A percentile compares a stretch with the other conserved stretches of the same genome.
phyloP scores from a whole-genome alignment of 805 yeast species.

The Lachancea thermotolerans region DNA sequence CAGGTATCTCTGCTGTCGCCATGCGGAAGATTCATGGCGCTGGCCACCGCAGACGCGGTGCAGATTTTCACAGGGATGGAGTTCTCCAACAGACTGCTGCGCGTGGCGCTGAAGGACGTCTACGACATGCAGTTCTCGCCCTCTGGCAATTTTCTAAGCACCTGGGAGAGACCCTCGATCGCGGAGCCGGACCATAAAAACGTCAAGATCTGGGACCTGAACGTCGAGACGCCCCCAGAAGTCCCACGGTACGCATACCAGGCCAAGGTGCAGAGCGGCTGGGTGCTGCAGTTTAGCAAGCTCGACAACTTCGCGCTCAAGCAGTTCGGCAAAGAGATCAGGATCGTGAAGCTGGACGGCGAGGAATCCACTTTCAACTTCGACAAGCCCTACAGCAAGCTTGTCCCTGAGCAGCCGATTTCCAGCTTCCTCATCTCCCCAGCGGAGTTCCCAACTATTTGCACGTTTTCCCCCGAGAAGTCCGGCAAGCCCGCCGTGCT shows the following conservation, averaged over 20 bases:
- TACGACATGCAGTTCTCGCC: constrained; percentile 88
- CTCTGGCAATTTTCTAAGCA: constrained; percentile 66
- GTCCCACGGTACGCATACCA: constrained; percentile 44
- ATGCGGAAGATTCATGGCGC: constrained; percentile 32
- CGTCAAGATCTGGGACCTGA: constrained; percentile 66
- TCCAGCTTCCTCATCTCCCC: constrained; percentile 63
- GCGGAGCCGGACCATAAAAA: constrained; percentile 70
- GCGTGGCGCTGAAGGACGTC: constrained; percentile 48
- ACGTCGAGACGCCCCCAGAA: constrained; percentile 36
- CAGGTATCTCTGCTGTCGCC: constrained; percentile 28
- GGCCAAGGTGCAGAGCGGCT: constrained; percentile 77
- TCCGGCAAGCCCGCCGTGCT: constrained; percentile 86
- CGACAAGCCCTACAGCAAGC: constrained; percentile 51
- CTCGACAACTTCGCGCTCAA: constrained; percentile 29
- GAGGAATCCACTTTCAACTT: constrained; percentile 36
- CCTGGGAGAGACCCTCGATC: constrained; percentile 85
- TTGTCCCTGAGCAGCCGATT: constrained; percentile 40
- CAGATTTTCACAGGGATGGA: constrained; percentile 26
- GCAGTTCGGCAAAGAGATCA: constrained; percentile 26
- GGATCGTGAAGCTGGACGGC: constrained; percentile 36
- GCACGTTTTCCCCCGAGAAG: constrained; percentile 83
- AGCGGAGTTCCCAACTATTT: constrained; percentile 83
- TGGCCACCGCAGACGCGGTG: constrained; percentile 23
- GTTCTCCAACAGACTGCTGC: constrained; percentile 18
- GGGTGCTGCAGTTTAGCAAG: constrained; percentile 45